Percentiles rank a stretch among this genome's conserved stretches.
Evolutionary conservation across 352 stramenopile genomes (phyloP).

Genomic region (Phytophthora chlamydospora): DNA sequence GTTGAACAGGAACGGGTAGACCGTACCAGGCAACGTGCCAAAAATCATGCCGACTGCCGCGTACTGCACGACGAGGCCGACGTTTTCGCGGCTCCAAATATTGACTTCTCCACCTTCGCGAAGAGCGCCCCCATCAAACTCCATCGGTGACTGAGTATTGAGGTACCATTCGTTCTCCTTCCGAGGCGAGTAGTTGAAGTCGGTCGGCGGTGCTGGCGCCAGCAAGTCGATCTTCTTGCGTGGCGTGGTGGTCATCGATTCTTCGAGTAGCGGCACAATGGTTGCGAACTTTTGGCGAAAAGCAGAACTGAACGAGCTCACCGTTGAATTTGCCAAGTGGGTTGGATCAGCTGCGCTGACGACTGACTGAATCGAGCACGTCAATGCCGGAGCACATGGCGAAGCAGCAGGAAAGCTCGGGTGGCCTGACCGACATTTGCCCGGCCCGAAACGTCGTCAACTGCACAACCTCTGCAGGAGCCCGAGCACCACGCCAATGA

Average conservation of each 20-base stretch:
- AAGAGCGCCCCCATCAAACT: slow-evolving; percentile 27
- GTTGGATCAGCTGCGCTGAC: slow-evolving; percentile 6
- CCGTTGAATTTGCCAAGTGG: background rate
- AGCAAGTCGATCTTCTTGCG: slow-evolving; percentile 38
- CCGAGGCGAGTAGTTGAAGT: slow-evolving; percentile 22
- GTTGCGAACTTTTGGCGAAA: slow-evolving; percentile 27
- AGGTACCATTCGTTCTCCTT: slow-evolving; percentile 35
- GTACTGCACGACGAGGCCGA: slow-evolving; percentile 50
- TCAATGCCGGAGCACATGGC: slow-evolving; percentile 1
- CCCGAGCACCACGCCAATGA: slow-evolving; percentile 32
- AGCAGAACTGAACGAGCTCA: slow-evolving; percentile 13
- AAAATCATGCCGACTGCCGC: slow-evolving; percentile 50
- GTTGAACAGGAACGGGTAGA: slow-evolving; percentile 52
- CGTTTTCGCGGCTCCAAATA: slow-evolving; percentile 44
- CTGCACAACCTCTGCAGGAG: slow-evolving; percentile 7
- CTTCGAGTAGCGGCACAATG: slow-evolving; percentile 38
- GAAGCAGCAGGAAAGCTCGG: slow-evolving; percentile 8
- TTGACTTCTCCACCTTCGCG: slow-evolving; percentile 29
- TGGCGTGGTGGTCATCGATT: slow-evolving; percentile 30
- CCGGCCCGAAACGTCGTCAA: slow-evolving; percentile 14
- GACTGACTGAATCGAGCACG: slow-evolving; percentile 1
- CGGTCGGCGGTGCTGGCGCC: slow-evolving; percentile 20
- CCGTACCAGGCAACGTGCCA: slow-evolving; percentile 41
- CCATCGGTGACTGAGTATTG: slow-evolving; percentile 22
- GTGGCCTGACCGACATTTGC: slow-evolving; percentile 9